These are phyloP conservation scores for Clavispora phyllophila DNA, from an alignment of 805 yeast genomes.

Conservation along the genomic window DNA sequence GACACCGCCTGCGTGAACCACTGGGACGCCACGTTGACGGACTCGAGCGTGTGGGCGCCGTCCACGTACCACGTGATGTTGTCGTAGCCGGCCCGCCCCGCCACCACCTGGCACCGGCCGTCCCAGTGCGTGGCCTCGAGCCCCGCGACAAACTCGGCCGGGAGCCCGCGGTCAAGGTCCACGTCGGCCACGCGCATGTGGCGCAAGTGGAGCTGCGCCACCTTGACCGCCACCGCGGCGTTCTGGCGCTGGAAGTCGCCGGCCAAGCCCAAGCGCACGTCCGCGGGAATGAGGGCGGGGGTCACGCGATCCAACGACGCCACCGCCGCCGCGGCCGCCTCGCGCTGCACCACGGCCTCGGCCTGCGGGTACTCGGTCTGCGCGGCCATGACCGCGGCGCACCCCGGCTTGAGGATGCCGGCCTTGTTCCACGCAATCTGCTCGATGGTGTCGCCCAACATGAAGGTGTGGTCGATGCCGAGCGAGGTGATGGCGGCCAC, in stretches of 20 bases:
- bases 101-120: constrained; percentile 86
- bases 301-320: constrained; percentile 48
- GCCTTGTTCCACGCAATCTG: constrained; percentile 96
- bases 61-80: constrained; percentile 76
- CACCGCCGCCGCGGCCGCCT: constrained; percentile 62
- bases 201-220: constrained; percentile 58
- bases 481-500: constrained; percentile 81
- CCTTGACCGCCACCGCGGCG: constrained; percentile 80
- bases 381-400: constrained; percentile 62
- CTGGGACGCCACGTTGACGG: constrained; percentile 70
- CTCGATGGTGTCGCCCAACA: constrained; percentile 81
- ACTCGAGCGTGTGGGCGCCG: constrained; percentile 94
- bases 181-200: constrained; percentile 37
- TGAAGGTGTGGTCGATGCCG: constrained; percentile 87
- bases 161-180: constrained; percentile 30
- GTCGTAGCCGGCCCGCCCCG: constrained; percentile 33
- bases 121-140: constrained; percentile 76
- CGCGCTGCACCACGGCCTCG: constrained; percentile 48
- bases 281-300: constrained; percentile 33
- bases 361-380: constrained; percentile 51
- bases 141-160: constrained; percentile 52
- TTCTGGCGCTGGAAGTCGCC: constrained; percentile 83
- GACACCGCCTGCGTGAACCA: constrained; percentile 55
- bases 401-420: constrained; percentile 75
- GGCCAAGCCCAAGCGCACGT: constrained; percentile 60